phyloP scores from a whole-genome alignment of 345 rosid species.

The Punica granatum region DNA sequence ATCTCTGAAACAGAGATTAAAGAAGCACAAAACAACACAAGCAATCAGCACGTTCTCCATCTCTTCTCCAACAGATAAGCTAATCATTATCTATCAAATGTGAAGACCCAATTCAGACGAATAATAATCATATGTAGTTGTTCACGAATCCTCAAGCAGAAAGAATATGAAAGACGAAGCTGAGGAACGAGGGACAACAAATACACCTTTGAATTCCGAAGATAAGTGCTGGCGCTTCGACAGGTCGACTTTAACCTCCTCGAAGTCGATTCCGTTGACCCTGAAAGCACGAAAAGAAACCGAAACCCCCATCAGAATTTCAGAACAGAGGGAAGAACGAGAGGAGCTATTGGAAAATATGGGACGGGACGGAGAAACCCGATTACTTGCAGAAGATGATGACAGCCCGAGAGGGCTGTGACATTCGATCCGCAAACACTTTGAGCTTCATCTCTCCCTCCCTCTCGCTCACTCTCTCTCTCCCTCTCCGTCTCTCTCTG shows the following conservation, averaged over 20 bases:
- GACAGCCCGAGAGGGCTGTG: slow-evolving; percentile 79
- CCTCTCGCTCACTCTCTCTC: no score
- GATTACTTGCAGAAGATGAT: slow-evolving; percentile 80
- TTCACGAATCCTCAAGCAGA: background rate
- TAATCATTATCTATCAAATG: background rate
- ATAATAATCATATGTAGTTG: background rate
- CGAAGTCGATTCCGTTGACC: slow-evolving; percentile 64
- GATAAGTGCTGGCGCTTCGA: slow-evolving; percentile 46
- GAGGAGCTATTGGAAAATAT: background rate
- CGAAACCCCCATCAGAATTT: background rate
- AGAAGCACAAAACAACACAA: slow-evolving; percentile 2
- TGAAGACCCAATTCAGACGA: no score
- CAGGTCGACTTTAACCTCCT: slow-evolving; percentile 52
- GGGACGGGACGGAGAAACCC: background rate
- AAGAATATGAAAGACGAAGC: background rate
- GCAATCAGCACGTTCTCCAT: background rate
- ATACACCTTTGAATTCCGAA: slow-evolving; percentile 58
- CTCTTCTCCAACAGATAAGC: no score
- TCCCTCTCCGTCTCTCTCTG: no score
- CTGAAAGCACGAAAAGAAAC: slow-evolving; percentile 19
- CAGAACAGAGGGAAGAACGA: background rate
- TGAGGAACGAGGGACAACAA: background rate
- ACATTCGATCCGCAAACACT: slow-evolving; percentile 64
- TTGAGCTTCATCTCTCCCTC: slow-evolving; percentile 47
- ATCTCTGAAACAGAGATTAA: slow-evolving; percentile 34